Conservation (phyloP, 106 monocot genomes). For the Dendrobium officinale region DNA sequence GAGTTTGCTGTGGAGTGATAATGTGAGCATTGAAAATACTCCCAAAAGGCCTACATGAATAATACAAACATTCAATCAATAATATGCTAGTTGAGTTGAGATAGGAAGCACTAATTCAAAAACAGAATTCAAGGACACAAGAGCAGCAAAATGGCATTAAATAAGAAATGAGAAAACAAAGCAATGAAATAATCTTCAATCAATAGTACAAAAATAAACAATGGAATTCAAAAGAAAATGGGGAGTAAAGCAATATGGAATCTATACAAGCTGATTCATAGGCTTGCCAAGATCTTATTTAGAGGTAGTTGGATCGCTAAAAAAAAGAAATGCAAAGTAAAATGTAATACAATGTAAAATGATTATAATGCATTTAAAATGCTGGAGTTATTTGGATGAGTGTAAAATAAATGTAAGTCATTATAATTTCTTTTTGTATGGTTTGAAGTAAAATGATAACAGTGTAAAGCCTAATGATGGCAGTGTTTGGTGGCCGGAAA, state of each 20-base stretch:
- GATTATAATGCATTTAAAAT: too few relatives aligned
- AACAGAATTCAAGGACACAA: background rate
- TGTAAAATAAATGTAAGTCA: too few relatives aligned
- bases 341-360: too few relatives aligned
- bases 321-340: too few relatives aligned
- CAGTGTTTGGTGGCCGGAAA: too few relatives aligned
- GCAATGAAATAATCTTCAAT: background rate
- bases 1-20: conserved; percentile 48
- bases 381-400: too few relatives aligned
- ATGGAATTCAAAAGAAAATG: background rate
- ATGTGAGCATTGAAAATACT: conserved; percentile 43
- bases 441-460: too few relatives aligned
- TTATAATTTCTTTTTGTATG: too few relatives aligned
- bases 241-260: background rate
- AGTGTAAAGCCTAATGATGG: too few relatives aligned
- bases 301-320: background rate
- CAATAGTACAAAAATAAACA: background rate
- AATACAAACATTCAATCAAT: conserved; percentile 3
- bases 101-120: background rate
- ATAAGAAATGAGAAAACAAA: background rate
- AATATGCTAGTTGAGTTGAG: background rate
- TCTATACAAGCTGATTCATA: background rate
- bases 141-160: background rate
- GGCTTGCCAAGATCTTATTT: background rate
- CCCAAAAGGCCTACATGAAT: conserved; percentile 43